phyloP scores from a whole-genome alignment of 148 eudicot species.

The Hydrangea macrophylla region DNA sequence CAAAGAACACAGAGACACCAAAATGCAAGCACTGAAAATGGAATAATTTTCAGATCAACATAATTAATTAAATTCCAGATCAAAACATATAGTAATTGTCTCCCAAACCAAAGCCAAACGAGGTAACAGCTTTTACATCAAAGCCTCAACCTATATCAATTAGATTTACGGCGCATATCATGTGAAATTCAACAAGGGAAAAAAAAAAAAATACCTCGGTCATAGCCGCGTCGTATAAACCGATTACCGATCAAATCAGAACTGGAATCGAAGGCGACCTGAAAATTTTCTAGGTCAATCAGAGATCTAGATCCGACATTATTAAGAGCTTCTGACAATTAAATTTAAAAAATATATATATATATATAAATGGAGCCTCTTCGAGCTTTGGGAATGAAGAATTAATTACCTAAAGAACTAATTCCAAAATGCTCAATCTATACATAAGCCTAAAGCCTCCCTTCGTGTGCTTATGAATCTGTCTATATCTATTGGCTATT shows the following conservation, averaged over 20 bases:
- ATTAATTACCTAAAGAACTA: neutral
- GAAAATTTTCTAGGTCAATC: neutral
- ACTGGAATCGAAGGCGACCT: neutral
- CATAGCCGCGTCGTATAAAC: neutral
- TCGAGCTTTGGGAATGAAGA: neutral
- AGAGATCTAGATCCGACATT: conserved; percentile 5
- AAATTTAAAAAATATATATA: no score
- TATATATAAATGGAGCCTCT: no score
- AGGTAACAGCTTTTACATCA: neutral
- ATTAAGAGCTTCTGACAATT: neutral
- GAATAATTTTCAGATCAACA: neutral
- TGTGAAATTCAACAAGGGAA: neutral
- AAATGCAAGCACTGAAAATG: neutral
- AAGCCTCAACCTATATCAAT: neutral
- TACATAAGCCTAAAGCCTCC: no score
- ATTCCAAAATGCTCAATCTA: neutral
- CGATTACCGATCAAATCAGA: neutral
- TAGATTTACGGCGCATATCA: neutral
- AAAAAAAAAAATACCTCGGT: neutral
- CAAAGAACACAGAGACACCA: neutral
- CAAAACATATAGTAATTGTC: neutral
- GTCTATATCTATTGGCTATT: neutral
- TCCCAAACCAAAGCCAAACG: neutral
- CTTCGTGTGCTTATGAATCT: no score
- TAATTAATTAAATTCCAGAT: neutral